phyloP scores from a whole-genome alignment of 139 green algal genomes.

The Volvox reticuliferus region DNA sequence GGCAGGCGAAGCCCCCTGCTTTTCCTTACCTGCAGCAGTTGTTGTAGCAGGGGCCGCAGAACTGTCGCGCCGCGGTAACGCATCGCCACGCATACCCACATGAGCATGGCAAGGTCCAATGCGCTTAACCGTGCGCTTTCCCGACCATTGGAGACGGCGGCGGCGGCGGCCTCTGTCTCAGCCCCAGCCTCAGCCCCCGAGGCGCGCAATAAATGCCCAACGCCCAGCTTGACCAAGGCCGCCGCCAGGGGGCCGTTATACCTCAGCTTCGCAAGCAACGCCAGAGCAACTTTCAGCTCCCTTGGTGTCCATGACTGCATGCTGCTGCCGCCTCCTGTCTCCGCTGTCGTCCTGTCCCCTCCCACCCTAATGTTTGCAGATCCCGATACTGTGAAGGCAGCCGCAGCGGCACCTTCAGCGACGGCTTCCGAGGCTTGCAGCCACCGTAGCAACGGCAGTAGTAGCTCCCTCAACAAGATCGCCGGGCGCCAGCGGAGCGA shows the following conservation, averaged over 20 bases:
- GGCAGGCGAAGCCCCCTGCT: too few species aligned
- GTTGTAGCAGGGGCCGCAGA: slow-evolving; percentile 35
- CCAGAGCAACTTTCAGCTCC: not conserved
- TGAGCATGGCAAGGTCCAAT: not conserved
- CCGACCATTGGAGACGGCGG: too few species aligned
- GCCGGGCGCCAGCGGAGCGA: slow-evolving; percentile 14
- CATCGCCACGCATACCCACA: slow-evolving; percentile 39
- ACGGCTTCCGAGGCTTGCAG: slow-evolving; percentile 9
- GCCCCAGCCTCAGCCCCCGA: not conserved
- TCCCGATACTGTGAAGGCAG: too few species aligned
- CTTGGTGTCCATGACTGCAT: not conserved
- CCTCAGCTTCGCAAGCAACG: not conserved
- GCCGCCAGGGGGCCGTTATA: not conserved
- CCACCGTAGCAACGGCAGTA: slow-evolving; percentile 2
- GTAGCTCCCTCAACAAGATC: slow-evolving; percentile 11
- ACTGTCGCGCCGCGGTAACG: not conserved
- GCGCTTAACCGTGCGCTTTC: not conserved
- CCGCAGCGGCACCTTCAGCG: not conserved
- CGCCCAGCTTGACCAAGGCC: slow-evolving; percentile 24
- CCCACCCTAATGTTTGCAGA: too few species aligned
- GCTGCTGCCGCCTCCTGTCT: not conserved
- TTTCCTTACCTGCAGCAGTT: slow-evolving; percentile 18
- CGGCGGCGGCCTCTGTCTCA: not conserved
- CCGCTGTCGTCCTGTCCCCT: too few species aligned
- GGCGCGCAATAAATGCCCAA: not conserved